phyloP scores from a whole-genome alignment of 2,329 filamentous ascomycete genomes.

The Hypoxylon rubiginosum region DNA sequence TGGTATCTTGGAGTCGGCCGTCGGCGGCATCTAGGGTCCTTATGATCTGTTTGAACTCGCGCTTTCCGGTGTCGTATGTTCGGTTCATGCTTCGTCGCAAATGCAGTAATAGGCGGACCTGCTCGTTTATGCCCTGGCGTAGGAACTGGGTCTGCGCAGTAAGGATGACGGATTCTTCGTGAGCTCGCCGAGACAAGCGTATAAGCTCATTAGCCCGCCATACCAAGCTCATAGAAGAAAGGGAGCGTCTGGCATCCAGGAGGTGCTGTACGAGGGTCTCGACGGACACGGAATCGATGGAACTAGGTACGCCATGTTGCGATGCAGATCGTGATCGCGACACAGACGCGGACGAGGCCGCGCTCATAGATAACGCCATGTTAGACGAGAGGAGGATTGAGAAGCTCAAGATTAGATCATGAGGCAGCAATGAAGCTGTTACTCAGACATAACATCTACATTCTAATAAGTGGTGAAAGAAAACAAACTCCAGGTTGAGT shows the following conservation, averaged over 20 bases:
- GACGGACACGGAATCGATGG: conserved; percentile 64
- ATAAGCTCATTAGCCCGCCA: conserved; percentile 90
- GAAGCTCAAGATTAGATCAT: conserved; percentile 6
- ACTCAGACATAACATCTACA: conserved; percentile 33
- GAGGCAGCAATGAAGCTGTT: conserved; percentile 34
- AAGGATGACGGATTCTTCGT: conserved; percentile 84
- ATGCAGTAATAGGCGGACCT: conserved; percentile 65
- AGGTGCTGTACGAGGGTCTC: conserved; percentile 87
- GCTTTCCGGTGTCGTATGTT: conserved; percentile 70
- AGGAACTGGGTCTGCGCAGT: conserved; percentile 78
- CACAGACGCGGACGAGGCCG: conserved; percentile 45
- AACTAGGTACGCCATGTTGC: conserved; percentile 52
- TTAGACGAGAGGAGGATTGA: conserved; percentile 31
- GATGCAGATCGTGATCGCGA: conserved; percentile 41
- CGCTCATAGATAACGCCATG: conserved; percentile 46
- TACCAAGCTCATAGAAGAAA: conserved; percentile 86
- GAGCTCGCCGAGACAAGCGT: conserved; percentile 77
- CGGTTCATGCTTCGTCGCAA: conserved; percentile 65
- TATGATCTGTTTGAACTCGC: conserved; percentile 73
- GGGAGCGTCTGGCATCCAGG: conserved; percentile 86
- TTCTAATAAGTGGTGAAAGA: conserved; percentile 22
- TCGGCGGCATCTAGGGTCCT: conserved; percentile 76
- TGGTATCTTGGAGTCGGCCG: conserved; percentile 73
- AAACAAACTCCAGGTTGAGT: conserved; percentile 6
- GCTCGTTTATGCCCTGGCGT: conserved; percentile 70